Conservation (phyloP, 306 rosid genomes). For the Prunus kanzakura region DNA sequence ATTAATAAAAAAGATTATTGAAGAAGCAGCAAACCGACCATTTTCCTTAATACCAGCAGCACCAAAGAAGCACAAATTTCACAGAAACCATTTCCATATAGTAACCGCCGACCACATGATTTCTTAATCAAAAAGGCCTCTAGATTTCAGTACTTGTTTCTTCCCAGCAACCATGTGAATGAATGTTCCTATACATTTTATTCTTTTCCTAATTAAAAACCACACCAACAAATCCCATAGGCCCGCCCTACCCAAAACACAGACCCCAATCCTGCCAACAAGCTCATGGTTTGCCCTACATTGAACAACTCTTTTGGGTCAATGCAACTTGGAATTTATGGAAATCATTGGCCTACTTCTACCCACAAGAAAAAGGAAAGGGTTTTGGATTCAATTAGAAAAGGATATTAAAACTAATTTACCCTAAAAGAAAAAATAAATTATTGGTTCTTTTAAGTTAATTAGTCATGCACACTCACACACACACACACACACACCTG, state of each 20-base stretch:
- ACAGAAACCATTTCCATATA: conserved; percentile 22
- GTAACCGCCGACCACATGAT: conserved; percentile 59
- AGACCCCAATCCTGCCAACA: background rate
- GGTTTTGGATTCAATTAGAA: background rate
- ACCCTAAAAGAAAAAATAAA: background rate
- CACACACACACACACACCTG: conserved; percentile 47
- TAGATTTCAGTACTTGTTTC: conserved; percentile 50
- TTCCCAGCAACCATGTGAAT: too few relatives aligned
- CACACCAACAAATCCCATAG: background rate
- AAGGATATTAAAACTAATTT: background rate
- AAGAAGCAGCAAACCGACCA: conserved; percentile 71
- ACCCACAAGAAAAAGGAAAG: background rate
- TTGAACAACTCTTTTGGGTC: background rate
- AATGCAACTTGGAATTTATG: background rate
- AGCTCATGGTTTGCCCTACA: background rate
- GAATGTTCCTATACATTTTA: background rate
- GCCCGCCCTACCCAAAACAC: background rate
- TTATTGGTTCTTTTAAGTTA: background rate
- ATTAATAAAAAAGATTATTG: conserved; percentile 20
- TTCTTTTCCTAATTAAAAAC: background rate
- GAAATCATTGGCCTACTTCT: conserved; percentile 1
- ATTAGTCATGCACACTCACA: background rate
- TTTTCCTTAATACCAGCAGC: conserved; percentile 72
- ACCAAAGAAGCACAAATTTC: conserved; percentile 21
- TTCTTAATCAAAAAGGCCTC: conserved; percentile 37